Evolutionary conservation across 139 green algal species (phyloP), one percentile per base, ranked within the genome.

Genomic region (Coelastrella sp.): DNA sequence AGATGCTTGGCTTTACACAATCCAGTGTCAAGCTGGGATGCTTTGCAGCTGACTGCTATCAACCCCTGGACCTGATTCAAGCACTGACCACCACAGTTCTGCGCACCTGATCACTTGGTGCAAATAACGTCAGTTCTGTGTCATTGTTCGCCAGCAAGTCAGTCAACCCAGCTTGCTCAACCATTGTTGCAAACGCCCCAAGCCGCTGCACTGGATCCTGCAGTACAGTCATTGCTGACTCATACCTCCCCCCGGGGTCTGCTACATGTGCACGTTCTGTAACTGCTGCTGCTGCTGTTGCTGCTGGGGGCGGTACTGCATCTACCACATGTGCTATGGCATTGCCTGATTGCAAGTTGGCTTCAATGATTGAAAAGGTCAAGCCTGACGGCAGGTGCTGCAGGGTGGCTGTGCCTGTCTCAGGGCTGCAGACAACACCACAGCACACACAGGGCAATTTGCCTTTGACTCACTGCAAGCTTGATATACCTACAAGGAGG

Each of bases 321-420:
- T 88, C 56, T 14, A 88, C 14, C 5, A 88, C 68, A 54, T 88
- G 83, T 3, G 19, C 83, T 6, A 88, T 19, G 6, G 83, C 83
- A 76, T 81, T 32, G 68, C 83, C 83, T 58, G 68, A 71, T 54
- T 88, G 83, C 6, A 88, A 20, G 54, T 88, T 73, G 13, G 68
- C n/a, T 61, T 88, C 68, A 47, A 56, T 64, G 3, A 88, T 17
- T 14, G 47, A 66, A 20, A 88, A 23, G 11, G 16, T 56, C 3
- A 59, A 4, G 5, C 83, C 66, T 57, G 83, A 61, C 4, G 68
- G 68, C 3, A 16, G 8, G 7, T 88, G 83, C 83, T 80, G 83
- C 54, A 88, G 68, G 3, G 8, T n/a, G 14, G 20, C 66, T n/a
- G 32, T 47, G 32, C 32, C 32, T 47, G 32, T 47, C 32, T 47